Evolutionary conservation across 106 monocot genomes (phyloP).

Genomic region (Dactylorhiza incarnata): DNA sequence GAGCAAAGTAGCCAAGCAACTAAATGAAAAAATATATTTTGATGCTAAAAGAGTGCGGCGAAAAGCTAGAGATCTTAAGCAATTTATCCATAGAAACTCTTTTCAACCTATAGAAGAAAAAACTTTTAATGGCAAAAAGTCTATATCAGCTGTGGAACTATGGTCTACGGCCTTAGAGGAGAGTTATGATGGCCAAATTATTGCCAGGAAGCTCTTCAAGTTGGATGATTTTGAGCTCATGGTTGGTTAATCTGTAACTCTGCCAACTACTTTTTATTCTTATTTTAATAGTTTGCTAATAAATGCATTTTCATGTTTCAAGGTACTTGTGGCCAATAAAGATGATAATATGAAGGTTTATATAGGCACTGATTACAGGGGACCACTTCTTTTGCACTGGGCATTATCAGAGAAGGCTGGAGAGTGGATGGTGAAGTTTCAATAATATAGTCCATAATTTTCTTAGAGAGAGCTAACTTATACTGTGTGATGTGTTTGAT

Average conservation of each 20-base stretch:
- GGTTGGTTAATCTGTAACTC: conserved; percentile 25
- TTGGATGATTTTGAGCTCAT: conserved; percentile 59
- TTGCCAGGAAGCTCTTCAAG: conserved; percentile 64
- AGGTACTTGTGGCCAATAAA: conserved; percentile 56
- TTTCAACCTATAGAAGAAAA: conserved; percentile 22
- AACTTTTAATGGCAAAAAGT: conserved; percentile 11
- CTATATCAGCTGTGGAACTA: conserved; percentile 37
- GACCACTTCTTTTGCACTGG: conserved; percentile 87
- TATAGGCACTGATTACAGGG: conserved; percentile 55
- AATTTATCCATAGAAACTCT: conserved; percentile 46
- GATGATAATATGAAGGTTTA: conserved; percentile 58
- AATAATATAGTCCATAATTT: not conserved
- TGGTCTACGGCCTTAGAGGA: conserved; percentile 40
- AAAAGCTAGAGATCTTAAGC: conserved; percentile 62
- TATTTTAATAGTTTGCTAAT: not conserved
- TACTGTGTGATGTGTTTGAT: not conserved
- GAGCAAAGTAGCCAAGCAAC: conserved; percentile 49
- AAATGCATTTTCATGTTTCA: conserved; percentile 14
- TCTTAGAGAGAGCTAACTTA: not conserved
- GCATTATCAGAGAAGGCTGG: conserved; percentile 51
- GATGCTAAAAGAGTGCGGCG: conserved; percentile 53
- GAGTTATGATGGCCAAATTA: conserved; percentile 32
- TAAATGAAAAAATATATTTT: conserved; percentile 60
- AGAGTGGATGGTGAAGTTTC: conserved; percentile 76
- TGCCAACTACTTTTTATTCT: not conserved